A percentile compares a stretch with the other conserved stretches of the same genome.
These are phyloP conservation scores for Aureobasidium sp. DNA, from an alignment of 2,329 filamentous ascomycete species.

Conservation along the genomic window DNA sequence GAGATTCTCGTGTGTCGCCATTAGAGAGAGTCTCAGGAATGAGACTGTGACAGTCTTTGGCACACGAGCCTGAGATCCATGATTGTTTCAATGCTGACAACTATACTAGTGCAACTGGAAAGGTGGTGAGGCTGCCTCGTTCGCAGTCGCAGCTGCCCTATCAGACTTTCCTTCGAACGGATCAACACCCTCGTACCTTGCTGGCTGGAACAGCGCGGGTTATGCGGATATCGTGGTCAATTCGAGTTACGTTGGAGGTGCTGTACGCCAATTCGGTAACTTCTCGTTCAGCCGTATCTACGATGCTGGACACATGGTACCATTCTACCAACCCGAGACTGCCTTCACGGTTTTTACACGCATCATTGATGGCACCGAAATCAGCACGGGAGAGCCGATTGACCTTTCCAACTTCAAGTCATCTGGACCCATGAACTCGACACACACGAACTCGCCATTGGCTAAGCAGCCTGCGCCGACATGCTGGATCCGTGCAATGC, in stretches of 20 bases:
- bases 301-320: conserved; percentile 47
- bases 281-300: conserved; percentile 47
- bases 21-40: too few relatives aligned
- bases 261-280: conserved; percentile 70
- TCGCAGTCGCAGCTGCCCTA: conserved; percentile 45
- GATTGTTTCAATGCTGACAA: neutral
- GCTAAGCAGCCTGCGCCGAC: conserved; percentile 41
- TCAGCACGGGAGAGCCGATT: conserved; percentile 44
- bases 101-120: conserved; percentile 49
- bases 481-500: conserved; percentile 54
- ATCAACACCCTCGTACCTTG: conserved; percentile 40
- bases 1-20: too few relatives aligned
- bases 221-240: conserved; percentile 68
- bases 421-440: conserved; percentile 51
- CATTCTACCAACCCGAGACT: conserved; percentile 48
- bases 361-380: conserved; percentile 44
- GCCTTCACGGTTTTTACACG: conserved; percentile 48
- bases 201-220: conserved; percentile 57
- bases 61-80: neutral
- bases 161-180: conserved; percentile 20
- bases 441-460: conserved; percentile 48
- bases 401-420: conserved; percentile 50
- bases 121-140: conserved; percentile 67
- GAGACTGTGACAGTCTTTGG: too few relatives aligned
- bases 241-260: conserved; percentile 52